phyloP scores from a whole-genome alignment of 257 asterid genomes.

The Penstemon davidsonii region DNA sequence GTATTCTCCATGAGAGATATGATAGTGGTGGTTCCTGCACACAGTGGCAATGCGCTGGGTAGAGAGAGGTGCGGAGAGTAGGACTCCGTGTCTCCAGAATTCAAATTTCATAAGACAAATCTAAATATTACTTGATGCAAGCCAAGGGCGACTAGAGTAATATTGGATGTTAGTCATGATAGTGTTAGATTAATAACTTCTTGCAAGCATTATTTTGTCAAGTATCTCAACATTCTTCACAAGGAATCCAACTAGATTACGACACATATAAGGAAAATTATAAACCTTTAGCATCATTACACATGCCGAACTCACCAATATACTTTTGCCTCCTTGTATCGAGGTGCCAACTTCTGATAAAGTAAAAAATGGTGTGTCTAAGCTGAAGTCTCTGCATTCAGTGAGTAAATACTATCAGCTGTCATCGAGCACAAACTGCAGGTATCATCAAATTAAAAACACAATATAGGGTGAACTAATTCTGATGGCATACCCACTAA shows the following conservation, averaged over 20 bases:
- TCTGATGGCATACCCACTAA: conserved; percentile 52
- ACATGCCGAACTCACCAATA: conserved; percentile 55
- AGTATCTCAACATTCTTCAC: neutral
- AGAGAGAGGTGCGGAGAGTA: neutral
- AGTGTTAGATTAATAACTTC: neutral
- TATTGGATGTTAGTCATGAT: neutral
- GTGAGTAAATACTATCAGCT: conserved; percentile 27
- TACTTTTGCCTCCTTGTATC: conserved; percentile 68
- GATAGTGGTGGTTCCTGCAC: conserved; percentile 10
- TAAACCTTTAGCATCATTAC: neutral
- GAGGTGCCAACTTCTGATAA: conserved; percentile 71
- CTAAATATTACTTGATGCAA: neutral
- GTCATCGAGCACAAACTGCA: conserved; percentile 15
- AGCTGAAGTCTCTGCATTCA: conserved; percentile 57
- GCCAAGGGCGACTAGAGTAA: neutral
- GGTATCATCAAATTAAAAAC: conserved; percentile 15
- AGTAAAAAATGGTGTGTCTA: conserved; percentile 55
- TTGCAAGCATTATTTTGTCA: neutral
- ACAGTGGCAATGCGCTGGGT: conserved; percentile 13
- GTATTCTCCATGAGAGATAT: neutral
- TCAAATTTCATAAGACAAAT: neutral
- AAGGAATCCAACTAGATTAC: neutral
- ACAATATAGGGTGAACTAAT: conserved; percentile 17
- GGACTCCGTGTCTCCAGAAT: neutral
- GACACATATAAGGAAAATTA: neutral